A percentile compares a stretch with the other conserved stretches of the same genome.
phyloP scores from a whole-genome alignment of 352 stramenopile species.

The Bremia lactucae region DNA sequence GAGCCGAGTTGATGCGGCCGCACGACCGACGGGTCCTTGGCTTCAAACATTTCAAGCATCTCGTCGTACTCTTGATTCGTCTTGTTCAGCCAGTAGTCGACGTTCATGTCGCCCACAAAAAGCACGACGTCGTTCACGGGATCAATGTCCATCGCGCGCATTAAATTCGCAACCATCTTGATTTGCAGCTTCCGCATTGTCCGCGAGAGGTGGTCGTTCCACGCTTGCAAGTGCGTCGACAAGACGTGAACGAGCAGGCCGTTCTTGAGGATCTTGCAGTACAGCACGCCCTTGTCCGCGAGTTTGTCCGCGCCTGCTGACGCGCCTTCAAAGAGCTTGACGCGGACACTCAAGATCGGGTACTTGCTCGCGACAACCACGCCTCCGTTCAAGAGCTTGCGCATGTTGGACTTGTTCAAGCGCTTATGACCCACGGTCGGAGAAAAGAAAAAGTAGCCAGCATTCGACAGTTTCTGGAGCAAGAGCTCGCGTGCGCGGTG shows the following conservation, averaged over 20 bases:
- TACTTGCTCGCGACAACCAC: slow-evolving; percentile 63
- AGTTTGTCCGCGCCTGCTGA: slow-evolving; percentile 54
- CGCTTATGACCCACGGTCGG: slow-evolving; percentile 63
- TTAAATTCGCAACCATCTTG: slow-evolving; percentile 47
- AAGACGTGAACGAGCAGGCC: slow-evolving; percentile 65
- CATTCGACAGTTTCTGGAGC: slow-evolving; percentile 47
- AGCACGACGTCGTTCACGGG: slow-evolving; percentile 45
- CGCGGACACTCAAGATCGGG: slow-evolving; percentile 56
- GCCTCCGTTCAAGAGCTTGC: slow-evolving; percentile 63
- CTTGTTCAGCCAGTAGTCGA: slow-evolving; percentile 70
- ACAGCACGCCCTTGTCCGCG: slow-evolving; percentile 69
- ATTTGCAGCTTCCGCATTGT: slow-evolving; percentile 56
- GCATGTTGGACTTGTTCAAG: slow-evolving; percentile 47
- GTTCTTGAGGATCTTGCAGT: slow-evolving; percentile 75
- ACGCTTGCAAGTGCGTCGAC: slow-evolving; percentile 64
- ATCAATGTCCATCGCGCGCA: slow-evolving; percentile 47
- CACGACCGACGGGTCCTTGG: slow-evolving; percentile 33
- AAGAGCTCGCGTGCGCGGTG: slow-evolving; percentile 53
- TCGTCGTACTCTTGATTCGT: slow-evolving; percentile 70
- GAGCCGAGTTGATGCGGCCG: slow-evolving; percentile 8
- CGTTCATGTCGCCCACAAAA: slow-evolving; percentile 61
- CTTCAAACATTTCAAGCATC: slow-evolving; percentile 58
- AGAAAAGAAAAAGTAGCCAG: slow-evolving; percentile 63
- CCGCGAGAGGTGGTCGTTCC: slow-evolving; percentile 51
- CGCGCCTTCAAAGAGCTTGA: slow-evolving; percentile 60